Percentiles rank a stretch among this genome's conserved stretches.
phyloP scores from a whole-genome alignment of 106 monocot species.

The Dioscorea alata region DNA sequence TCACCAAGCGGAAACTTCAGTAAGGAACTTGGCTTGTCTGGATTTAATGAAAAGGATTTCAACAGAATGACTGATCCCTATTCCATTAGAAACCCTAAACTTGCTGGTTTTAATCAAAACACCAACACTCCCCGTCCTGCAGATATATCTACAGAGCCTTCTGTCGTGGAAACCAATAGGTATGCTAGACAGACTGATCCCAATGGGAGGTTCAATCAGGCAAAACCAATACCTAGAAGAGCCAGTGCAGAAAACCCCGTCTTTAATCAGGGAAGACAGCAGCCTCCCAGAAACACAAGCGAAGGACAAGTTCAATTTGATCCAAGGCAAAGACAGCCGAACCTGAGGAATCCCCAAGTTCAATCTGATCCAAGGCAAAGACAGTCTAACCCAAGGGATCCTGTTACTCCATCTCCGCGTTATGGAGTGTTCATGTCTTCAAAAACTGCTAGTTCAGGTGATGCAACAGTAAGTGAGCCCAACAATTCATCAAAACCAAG shows the following conservation, averaged over 20 bases:
- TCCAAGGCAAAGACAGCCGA: slow-evolving; percentile 9
- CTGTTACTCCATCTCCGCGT: slow-evolving; percentile 6
- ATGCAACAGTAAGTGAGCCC: slow-evolving; percentile 1
- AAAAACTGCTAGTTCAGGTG: slow-evolving; percentile 8
- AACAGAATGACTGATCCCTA: background rate
- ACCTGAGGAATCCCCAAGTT: background rate
- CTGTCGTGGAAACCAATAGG: slow-evolving; percentile 17
- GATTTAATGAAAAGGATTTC: background rate
- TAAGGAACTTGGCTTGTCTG: background rate
- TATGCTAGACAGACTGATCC: slow-evolving; percentile 19
- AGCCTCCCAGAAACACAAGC: slow-evolving; percentile 4
- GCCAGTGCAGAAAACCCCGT: background rate
- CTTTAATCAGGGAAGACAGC: slow-evolving; percentile 13
- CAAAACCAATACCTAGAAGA: background rate
- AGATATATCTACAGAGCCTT: background rate
- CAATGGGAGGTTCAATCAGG: background rate
- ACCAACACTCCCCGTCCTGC: background rate
- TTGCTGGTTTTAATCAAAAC: no score
- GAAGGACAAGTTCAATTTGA: slow-evolving; percentile 7
- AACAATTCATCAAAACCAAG: no score
- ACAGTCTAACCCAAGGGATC: slow-evolving; percentile 1
- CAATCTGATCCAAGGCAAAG: background rate
- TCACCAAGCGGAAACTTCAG: background rate
- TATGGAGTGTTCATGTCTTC: slow-evolving; percentile 3
- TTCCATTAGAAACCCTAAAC: no score